These are phyloP conservation scores for Chlamydomonas incerta DNA, from an alignment of 139 green algal genomes.

Conservation along the genomic window DNA sequence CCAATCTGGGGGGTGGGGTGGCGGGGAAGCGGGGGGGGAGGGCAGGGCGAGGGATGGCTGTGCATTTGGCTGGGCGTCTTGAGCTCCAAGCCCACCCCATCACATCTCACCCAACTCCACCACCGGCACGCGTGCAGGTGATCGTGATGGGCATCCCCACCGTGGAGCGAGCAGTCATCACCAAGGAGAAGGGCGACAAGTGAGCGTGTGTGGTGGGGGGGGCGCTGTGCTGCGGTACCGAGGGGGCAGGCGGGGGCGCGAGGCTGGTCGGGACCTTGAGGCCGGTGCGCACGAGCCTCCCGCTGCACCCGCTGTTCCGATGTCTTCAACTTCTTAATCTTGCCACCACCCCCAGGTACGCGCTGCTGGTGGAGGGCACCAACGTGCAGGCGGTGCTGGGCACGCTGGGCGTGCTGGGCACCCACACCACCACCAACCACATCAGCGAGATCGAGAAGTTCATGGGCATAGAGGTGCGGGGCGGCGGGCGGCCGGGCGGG, in stretches of 20 bases:
- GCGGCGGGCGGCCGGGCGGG: not conserved
- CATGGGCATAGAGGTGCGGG: constrained; percentile 93
- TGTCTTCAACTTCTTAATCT: no score
- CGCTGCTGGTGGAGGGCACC: constrained; percentile 86
- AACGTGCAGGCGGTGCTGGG: constrained; percentile 86
- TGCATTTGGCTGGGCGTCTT: no score
- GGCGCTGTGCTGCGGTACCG: not conserved
- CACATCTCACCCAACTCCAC: not conserved
- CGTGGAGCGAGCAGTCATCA: constrained; percentile 94
- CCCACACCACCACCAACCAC: constrained; percentile 92
- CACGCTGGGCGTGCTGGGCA: constrained; percentile 82
- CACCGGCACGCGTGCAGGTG: no score
- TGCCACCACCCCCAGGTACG: constrained; percentile 58
- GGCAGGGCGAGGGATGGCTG: not conserved
- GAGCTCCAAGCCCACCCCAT: not conserved
- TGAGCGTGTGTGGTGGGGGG: no score
- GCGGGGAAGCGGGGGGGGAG: not conserved
- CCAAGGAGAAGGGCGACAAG: constrained; percentile 67
- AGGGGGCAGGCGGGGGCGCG: no score
- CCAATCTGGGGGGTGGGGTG: not conserved
- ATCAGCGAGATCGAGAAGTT: constrained; percentile 88
- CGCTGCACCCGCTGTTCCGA: no score
- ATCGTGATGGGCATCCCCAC: constrained; percentile 92
- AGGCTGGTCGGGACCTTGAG: no score
- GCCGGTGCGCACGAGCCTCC: no score